Conservation (phyloP, 2,329 filamentous ascomycete genomes). For the Colletotrichum noveboracense region DNA sequence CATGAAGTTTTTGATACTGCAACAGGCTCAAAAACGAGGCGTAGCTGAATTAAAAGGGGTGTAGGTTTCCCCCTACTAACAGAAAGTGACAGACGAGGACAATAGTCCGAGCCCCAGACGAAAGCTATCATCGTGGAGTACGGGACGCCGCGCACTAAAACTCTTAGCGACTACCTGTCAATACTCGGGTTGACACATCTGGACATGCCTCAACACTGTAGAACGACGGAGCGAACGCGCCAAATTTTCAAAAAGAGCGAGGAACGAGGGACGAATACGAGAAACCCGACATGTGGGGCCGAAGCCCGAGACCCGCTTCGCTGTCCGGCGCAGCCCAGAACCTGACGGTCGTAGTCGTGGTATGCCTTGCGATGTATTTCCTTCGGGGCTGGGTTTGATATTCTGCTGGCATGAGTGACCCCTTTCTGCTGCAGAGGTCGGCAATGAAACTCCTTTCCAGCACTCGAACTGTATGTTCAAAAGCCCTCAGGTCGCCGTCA, state of each 20-base stretch:
- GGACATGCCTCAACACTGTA: not conserved
- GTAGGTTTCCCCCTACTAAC: not conserved
- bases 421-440: not conserved
- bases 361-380: not conserved
- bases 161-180: not conserved
- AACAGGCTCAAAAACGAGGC: not conserved
- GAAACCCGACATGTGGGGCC: not conserved
- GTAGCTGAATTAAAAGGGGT: not conserved
- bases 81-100: not conserved
- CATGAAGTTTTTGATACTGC: not conserved
- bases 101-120: not conserved
- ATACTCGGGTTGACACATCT: not conserved
- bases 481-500: not conserved
- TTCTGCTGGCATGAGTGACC: not conserved
- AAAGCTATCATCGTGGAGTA: not conserved
- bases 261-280: not conserved
- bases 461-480: not conserved
- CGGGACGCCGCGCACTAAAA: not conserved
- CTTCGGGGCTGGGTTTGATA: not conserved
- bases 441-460: not conserved
- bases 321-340: not conserved
- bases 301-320: not conserved
- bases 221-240: not conserved
- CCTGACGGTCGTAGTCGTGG: not conserved
- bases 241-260: not conserved